Evolutionary conservation across 2,329 filamentous ascomycete genomes (phyloP), one percentile per base, ranked within the genome.

Genomic region (Dactylellina sp.): DNA sequence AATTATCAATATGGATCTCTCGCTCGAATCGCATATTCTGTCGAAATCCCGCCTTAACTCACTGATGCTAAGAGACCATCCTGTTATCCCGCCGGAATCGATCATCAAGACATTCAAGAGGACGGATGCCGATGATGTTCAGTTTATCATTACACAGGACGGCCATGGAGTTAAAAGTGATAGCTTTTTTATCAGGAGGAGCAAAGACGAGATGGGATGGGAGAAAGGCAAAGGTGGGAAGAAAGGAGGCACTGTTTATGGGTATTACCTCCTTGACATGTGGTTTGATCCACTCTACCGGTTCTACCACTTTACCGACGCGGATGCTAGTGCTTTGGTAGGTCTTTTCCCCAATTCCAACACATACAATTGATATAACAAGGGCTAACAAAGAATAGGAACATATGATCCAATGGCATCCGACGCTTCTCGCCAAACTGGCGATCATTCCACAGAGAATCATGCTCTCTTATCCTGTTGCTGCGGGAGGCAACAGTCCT

Each of bases 271-370:
- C 79, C 82, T 98, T 16, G 95, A 99, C 80, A 90, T 91, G 0
- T 99, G 95, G 95, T 96, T 95, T 79, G 93, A 98, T 80, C 95
- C 95, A 52, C 84, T 98, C 46, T 99, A 96, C 82, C 86, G 94
- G 76, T 91, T 86, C 77, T 99, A 99, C 83, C 71, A 97, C 80
- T 99, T 99, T 79, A 92, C 96, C 79, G 97, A 96, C 81, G 93
- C 92, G 0, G 95, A 99, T 81, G 87, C 86, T 22, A 94, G 99
- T 83, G 93, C 94, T 56, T 82, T 99, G 83, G 95, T 93, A 84
- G 80, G 88, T 81, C 4, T 16, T 28, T 18, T 11, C 37, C 16
- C 39, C 18, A 22, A 9, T 5, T 32, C 28, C 22, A n/a, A 42
- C 24, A 20, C 24, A n/a, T 32, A 22, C 75, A 59, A 22, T 65